phyloP scores from a whole-genome alignment of 768 basidiomycete species.

The Boletus rubescentipes region DNA sequence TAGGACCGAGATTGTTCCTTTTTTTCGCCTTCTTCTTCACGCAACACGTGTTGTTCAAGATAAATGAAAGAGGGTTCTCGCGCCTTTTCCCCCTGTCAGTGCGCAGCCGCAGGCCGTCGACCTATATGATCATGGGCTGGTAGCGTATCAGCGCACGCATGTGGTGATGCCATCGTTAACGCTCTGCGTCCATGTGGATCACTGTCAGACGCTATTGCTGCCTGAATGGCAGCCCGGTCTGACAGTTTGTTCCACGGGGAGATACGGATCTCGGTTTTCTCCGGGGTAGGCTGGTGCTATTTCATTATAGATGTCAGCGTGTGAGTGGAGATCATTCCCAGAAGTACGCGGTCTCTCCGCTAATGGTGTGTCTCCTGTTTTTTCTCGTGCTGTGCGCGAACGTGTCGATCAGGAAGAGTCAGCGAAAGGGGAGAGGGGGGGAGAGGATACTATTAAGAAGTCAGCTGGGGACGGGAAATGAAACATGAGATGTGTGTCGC shows the following conservation, averaged over 20 bases:
- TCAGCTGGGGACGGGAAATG: not conserved
- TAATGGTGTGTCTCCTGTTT: not conserved
- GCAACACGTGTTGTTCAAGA: slow-evolving; percentile 24
- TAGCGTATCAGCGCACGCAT: slow-evolving; percentile 13
- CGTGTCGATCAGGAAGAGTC: slow-evolving; percentile 9
- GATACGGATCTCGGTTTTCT: slow-evolving; percentile 18
- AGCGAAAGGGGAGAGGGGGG: slow-evolving; percentile 3
- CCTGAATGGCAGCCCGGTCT: not conserved
- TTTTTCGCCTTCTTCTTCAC: slow-evolving; percentile 1
- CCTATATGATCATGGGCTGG: not conserved
- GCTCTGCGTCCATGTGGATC: not conserved
- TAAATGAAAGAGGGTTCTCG: slow-evolving; percentile 18
- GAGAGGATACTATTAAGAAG: not conserved
- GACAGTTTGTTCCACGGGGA: not conserved
- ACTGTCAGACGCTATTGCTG: not conserved
- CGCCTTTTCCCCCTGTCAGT: not conserved
- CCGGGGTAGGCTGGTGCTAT: slow-evolving; percentile 9
- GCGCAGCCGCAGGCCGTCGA: slow-evolving; percentile 8
- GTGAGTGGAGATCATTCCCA: not conserved
- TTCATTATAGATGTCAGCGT: not conserved
- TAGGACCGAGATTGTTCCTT: slow-evolving; percentile 10
- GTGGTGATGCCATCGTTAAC: slow-evolving; percentile 1
- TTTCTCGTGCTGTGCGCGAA: not conserved
- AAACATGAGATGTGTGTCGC: not conserved
- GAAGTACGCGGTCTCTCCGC: slow-evolving; percentile 1